phyloP scores from a whole-genome alignment of 176 grass and related monocot genomes.

The Zea mays region DNA sequence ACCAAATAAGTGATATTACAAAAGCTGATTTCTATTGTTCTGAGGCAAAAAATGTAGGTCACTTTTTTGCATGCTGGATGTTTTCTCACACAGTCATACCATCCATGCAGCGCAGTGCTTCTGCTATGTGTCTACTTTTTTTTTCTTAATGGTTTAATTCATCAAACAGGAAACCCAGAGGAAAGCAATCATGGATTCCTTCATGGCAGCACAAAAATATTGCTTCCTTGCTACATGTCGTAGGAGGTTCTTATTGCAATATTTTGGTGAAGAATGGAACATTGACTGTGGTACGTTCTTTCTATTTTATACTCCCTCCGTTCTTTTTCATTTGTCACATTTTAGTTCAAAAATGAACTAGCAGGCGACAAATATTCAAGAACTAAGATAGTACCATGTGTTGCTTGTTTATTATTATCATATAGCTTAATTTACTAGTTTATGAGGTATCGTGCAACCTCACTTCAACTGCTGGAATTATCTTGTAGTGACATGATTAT shows the following conservation, averaged over 20 bases:
- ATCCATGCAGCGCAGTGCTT: slow-evolving; percentile 20
- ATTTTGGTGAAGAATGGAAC: slow-evolving; percentile 68
- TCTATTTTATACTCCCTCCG: too few species aligned
- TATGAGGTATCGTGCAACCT: too few species aligned
- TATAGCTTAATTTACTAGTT: too few species aligned
- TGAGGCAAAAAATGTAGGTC: slow-evolving; percentile 63
- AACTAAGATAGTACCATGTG: too few species aligned
- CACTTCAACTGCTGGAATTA: too few species aligned
- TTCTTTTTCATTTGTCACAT: too few species aligned
- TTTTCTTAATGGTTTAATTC: too few species aligned
- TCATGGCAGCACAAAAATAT: slow-evolving; percentile 84
- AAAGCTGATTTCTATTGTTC: slow-evolving; percentile 86
- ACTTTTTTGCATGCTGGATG: not conserved
- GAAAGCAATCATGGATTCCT: slow-evolving; percentile 81
- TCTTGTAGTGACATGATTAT: too few species aligned
- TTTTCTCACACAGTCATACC: not conserved
- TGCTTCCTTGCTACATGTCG: slow-evolving; percentile 73
- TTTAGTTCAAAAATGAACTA: too few species aligned
- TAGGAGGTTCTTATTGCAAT: slow-evolving; percentile 75
- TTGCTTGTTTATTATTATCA: too few species aligned
- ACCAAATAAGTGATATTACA: slow-evolving; percentile 79
- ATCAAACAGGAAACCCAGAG: slow-evolving; percentile 63
- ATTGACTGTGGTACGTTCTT: slow-evolving; percentile 60
- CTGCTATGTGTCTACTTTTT: slow-evolving; percentile 12
- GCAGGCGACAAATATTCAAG: too few species aligned